These are phyloP conservation scores for Thelephora ganbajun DNA, from an alignment of 768 basidiomycete genomes.

Conservation along the genomic window DNA sequence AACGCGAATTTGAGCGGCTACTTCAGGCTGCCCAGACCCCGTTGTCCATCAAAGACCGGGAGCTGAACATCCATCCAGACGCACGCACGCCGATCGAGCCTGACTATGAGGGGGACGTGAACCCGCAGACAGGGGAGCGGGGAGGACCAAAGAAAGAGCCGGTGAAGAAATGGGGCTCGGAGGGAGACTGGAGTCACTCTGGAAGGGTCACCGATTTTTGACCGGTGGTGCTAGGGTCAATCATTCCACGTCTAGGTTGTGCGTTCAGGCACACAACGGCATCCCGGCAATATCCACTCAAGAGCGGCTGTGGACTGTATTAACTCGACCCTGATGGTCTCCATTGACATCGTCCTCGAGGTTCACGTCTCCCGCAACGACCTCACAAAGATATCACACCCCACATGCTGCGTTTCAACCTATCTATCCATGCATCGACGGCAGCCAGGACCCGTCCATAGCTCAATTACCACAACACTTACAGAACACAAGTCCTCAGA, in stretches of 20 bases:
- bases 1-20: conserved; percentile 81
- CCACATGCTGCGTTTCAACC: too few species aligned
- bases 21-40: conserved; percentile 44
- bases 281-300: too few species aligned
- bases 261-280: too few species aligned
- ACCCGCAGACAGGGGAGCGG: conserved; percentile 72
- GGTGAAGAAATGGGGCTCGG: conserved; percentile 41
- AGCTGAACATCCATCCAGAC: conserved; percentile 54
- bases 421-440: too few species aligned
- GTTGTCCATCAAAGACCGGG: conserved; percentile 22
- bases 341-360: too few species aligned
- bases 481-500: too few species aligned
- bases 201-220: conserved; percentile 82
- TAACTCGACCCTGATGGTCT: too few species aligned
- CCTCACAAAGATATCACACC: too few species aligned
- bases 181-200: conserved; percentile 85
- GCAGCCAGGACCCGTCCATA: too few species aligned
- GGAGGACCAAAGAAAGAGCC: conserved; percentile 86
- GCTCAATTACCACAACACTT: too few species aligned
- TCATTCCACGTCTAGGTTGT: background rate
- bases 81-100: conserved; percentile 40
- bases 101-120: conserved; percentile 70
- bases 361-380: too few species aligned
- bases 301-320: too few species aligned
- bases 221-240: background rate